These are phyloP conservation scores for Amauroascus verrucosus DNA, from an alignment of 2,329 filamentous ascomycete genomes.

Conservation along the genomic window DNA sequence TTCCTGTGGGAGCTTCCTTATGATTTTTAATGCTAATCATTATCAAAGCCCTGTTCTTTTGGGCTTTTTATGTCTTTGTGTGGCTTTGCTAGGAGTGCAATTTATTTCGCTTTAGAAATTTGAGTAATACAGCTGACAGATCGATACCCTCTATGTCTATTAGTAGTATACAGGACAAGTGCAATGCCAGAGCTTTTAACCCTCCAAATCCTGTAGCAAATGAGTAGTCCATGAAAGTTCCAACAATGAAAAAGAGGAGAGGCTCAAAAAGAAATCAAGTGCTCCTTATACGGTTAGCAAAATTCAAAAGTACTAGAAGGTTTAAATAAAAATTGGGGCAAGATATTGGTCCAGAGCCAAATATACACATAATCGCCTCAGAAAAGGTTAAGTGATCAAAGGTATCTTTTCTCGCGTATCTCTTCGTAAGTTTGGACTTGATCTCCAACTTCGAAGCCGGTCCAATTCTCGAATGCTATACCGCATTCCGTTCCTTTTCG, in stretches of 20 bases:
- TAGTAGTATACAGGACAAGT: not conserved
- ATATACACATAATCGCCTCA: too few relatives aligned
- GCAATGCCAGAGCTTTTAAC: not conserved
- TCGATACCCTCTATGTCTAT: not conserved
- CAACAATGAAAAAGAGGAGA: not conserved
- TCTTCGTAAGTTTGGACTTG: conserved; percentile 82
- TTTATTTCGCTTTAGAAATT: too few relatives aligned
- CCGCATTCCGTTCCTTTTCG: conserved; percentile 90
- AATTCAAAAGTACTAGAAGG: not conserved
- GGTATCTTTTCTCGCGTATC: conserved; percentile 56
- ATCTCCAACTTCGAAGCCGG: conserved; percentile 69
- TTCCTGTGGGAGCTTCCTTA: too few relatives aligned
- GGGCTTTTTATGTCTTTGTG: too few relatives aligned
- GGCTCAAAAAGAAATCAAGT: not conserved
- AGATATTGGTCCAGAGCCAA: too few relatives aligned
- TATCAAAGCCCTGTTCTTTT: too few relatives aligned
- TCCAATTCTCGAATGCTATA: conserved; percentile 71
- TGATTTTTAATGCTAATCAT: too few relatives aligned
- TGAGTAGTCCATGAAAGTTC: not conserved
- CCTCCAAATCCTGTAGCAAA: not conserved
- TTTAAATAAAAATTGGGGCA: too few relatives aligned
- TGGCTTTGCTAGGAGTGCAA: too few relatives aligned
- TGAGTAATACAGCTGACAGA: too few relatives aligned
- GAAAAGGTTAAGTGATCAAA: too few relatives aligned
- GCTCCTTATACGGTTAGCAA: not conserved